phyloP scores from a whole-genome alignment of 179 eudicot species.

The Amaranthus tricolor region DNA sequence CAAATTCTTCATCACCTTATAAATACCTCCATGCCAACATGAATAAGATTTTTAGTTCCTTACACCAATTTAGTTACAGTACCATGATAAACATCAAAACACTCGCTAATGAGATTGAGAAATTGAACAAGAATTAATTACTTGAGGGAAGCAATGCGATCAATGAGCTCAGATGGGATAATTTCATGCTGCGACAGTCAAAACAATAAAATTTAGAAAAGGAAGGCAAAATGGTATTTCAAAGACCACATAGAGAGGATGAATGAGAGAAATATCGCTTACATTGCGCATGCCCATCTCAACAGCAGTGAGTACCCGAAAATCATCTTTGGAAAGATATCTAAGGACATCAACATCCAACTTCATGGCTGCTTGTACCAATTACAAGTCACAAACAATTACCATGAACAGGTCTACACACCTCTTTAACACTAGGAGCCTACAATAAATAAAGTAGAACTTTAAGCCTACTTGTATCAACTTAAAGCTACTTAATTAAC shows the following conservation, averaged over 20 bases:
- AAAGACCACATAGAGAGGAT: background rate
- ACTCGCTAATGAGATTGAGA: background rate
- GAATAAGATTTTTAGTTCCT: too few relatives aligned
- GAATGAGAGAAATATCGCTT: background rate
- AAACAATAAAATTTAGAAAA: background rate
- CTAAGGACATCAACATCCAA: constrained; percentile 73
- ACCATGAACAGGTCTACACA: too few relatives aligned
- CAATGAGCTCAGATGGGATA: constrained; percentile 74
- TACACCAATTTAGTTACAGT: too few relatives aligned
- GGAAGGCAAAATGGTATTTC: too few relatives aligned
- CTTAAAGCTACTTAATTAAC: too few relatives aligned
- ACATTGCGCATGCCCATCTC: constrained; percentile 99
- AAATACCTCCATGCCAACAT: constrained; percentile 68
- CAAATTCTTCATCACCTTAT: constrained; percentile 90
- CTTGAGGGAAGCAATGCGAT: constrained; percentile 88
- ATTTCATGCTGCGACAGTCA: constrained; percentile 73
- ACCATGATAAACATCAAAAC: too few relatives aligned
- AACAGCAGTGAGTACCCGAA: constrained; percentile 91
- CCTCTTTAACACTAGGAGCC: too few relatives aligned
- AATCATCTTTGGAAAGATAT: constrained; percentile 87
- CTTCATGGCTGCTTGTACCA: constrained; percentile 51
- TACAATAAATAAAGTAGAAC: too few relatives aligned
- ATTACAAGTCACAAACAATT: too few relatives aligned
- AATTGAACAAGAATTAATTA: constrained; percentile 20
- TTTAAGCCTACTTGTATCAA: too few relatives aligned